Evolutionary conservation across 768 basidiomycete genomes (phyloP), one percentile per base, ranked within the genome.

Genomic region (Candolleomyces aberdarensis): DNA sequence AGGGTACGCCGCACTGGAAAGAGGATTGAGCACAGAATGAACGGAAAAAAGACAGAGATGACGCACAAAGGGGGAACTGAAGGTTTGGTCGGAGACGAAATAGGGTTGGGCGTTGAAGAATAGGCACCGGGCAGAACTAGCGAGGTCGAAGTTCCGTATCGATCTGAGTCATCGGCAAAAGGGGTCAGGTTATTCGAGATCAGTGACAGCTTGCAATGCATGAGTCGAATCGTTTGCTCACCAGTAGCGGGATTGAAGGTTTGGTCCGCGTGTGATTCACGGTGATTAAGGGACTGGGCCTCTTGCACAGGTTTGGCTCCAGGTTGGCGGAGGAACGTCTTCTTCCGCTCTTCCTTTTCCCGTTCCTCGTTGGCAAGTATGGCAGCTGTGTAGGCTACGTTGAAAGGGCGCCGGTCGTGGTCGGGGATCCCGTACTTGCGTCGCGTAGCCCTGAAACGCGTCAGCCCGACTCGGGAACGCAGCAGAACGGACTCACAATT

Each of bases 371-470:
- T 81, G 50, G 81, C 76, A 58, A 79, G 79, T 62, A 80, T 74
- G 43, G 85, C 87, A 60, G 88, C 89, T 64, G 90, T 83, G 73
- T 90, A 91, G n/a, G 92, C 92, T 64, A 93, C 89, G 71, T 89
- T 89, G 80, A 94, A 94, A 13, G 92, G 90, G 36, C 92, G 81
- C 64, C 85, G 80, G 77, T 94, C 92, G 60, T 79, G 80, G 77
- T 94, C 92, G 17, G 92, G 92, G 62, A 94, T 94, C 50, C 92
- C 92, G 69, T 92, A 85, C 74, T 83, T 80, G 64, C 92, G 78
- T 62, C 92, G 85, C 79, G 86, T 85, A 63, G 85, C 80, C 66
- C 89, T 92, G 64, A 62, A 60, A 64, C 71, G 39, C 70, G 66
- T 62, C 65, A 64, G 55, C 49, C 63, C 55, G 40, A 36, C 58